Evolutionary conservation across 1,284 basidiomycete species (phyloP), one percentile per base, ranked within the genome.

Genomic region (Mycena sp.): DNA sequence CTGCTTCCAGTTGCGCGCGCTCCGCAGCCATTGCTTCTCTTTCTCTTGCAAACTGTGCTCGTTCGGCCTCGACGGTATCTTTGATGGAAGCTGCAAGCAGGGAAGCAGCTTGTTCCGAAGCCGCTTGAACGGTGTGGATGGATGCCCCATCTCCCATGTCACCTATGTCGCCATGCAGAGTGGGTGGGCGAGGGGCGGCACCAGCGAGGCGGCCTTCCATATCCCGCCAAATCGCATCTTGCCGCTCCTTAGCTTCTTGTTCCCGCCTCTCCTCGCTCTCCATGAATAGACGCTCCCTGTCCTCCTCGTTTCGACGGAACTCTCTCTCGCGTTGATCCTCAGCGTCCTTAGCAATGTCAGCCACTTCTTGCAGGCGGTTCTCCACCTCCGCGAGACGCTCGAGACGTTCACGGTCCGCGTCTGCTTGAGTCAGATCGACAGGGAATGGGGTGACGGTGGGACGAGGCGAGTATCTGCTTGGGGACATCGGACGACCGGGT

Each of bases 251-350:
- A 16, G 85, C 78, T 66, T 87, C 85, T 43, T 80, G 77, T 16
- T 86, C 84, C 41, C 91, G 80, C 37, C 83, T 79, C 1, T 77
- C 80, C 69, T 92, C 88, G 50, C 80, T 80, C 3, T 89, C 85
- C 35, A 80, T 68, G 74, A 92, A 92, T 3, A 87, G 73, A 6
- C 78, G 83, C 21, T 90, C 81, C 17, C 91, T 80, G 55, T 86
- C 86, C 11, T 87, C 85, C 73, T 93, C 91, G 66, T 85, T 83
- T 1, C 78, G 77, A 16, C 84, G 82, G 77, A 90, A 92, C 37
- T 87, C 84, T 4, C 74, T 73, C 63, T 92, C 90, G 12, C 90
- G 83, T 51, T 77, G 78, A 40, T 84, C 80, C 70, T 93, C 91
- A 2, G 83, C 84, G 48, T 85, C 83, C 45, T 83, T 79, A 0